Evolutionary conservation across 2,329 filamentous ascomycete species (phyloP), one percentile per base, ranked within the genome.

Genomic region (Sporothrix luriei): DNA sequence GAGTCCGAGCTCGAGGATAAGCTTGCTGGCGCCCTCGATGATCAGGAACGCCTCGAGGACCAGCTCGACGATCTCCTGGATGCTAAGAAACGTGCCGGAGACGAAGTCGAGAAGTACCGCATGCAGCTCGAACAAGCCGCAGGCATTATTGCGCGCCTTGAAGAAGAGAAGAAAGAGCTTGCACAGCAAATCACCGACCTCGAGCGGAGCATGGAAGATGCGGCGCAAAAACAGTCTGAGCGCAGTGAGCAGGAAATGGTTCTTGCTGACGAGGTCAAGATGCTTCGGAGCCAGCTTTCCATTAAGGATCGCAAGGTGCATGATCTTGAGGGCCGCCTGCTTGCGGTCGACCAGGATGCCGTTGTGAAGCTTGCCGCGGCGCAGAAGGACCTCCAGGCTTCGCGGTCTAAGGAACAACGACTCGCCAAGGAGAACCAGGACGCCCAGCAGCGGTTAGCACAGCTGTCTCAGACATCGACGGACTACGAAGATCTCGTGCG

Each of bases 401-500:
- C 89, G 40, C 93, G 90, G 77, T 85, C 88, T 70, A 90, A 92
- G 73, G 89, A 97, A 75, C 88, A 90, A 67, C 90, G 93, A 24
- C 85, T 97, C 0, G 79, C 88, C 1, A 88, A 90, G 5, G 94
- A 99, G 76, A 96, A 97, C 74, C 87, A 88, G 14, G 88, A 91
- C 57, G 87, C 97, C 61, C 90, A 96, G 68, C 88, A 93, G 75
- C 93, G 97, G 75, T 88, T 99, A 68, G 87, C 91, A 0, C 90
- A 97, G 74, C 83, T 99, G 21, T 95, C 95, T 0, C 89, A 92
- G 64, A 97, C 94, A 0, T 97, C 94, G 0, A 96, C 93, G 0
- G 93, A 94, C 76, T 98, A 97, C 74, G 95, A 99, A 79, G 94
- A 98, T 75, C 86, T 98, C 55, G 91, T 99, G 29, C 87, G 93